These are phyloP conservation scores for Chaetomiaceae sp. DNA, from an alignment of 2,329 filamentous ascomycete genomes.

Conservation along the genomic window DNA sequence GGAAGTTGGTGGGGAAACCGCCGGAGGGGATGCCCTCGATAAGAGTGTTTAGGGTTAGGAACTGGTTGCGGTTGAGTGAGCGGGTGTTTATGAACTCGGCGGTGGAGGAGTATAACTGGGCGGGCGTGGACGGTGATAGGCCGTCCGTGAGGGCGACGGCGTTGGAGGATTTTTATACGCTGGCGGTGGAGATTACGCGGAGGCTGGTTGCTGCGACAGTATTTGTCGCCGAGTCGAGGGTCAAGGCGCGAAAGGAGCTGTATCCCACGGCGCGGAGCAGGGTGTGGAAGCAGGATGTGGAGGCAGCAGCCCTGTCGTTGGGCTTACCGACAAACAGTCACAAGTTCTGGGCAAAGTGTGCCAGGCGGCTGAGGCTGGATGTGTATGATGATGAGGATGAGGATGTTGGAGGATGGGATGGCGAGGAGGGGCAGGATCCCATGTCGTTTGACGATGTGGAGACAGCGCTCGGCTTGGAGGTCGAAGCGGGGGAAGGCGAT, in stretches of 20 bases:
- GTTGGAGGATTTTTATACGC: slow-evolving; percentile 66
- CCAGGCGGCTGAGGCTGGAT: slow-evolving; percentile 44
- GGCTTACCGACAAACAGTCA: slow-evolving; percentile 34
- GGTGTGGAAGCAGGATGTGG: slow-evolving; percentile 41
- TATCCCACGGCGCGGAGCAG: slow-evolving; percentile 26
- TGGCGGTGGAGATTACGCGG: slow-evolving; percentile 62
- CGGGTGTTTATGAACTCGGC: slow-evolving; percentile 70
- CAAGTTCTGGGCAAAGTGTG: slow-evolving; percentile 42
- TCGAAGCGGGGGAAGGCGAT: slow-evolving; percentile 2
- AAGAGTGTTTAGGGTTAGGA: slow-evolving; percentile 50
- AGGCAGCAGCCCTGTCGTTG: slow-evolving; percentile 43
- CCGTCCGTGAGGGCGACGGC: slow-evolving; percentile 71
- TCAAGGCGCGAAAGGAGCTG: slow-evolving; percentile 43
- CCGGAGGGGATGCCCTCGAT: slow-evolving; percentile 31
- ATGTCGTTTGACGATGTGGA: slow-evolving; percentile 43
- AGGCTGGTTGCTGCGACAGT: slow-evolving; percentile 64
- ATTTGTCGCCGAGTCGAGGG: slow-evolving; percentile 63
- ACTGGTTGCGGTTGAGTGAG: slow-evolving; percentile 59
- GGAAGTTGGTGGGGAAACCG: slow-evolving; percentile 15
- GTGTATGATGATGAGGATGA: slow-evolving; percentile 36
- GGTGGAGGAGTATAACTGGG: slow-evolving; percentile 62
- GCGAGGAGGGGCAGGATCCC: slow-evolving; percentile 24
- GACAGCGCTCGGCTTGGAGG: slow-evolving; percentile 28
- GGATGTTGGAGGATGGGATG: slow-evolving; percentile 12
- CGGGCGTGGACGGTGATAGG: slow-evolving; percentile 45